Base-by-base conservation (phyloP, 768 basidiomycete genomes). In the Agrocybe praecox region DNA sequence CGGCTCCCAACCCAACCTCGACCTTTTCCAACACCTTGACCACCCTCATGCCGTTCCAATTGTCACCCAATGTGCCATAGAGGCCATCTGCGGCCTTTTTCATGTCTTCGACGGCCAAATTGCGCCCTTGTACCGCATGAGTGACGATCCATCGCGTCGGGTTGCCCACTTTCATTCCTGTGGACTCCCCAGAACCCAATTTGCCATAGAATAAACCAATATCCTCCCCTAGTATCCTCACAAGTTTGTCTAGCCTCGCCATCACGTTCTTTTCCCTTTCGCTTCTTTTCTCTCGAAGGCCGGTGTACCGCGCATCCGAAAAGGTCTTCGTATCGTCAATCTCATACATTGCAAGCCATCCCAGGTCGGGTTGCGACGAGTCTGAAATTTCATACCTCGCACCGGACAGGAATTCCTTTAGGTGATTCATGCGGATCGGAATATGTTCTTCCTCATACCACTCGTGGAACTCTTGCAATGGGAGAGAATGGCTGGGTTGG, bases 401-500 rank as follows among this genome's bases (percentile, higher is more conserved):
- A 0, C 78, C 80, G 6, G 79, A 78, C 40, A 80, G 72, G 68
- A 83, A 82, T 9, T 76, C 73, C 7, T 68, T 64, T 6, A 82
- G 68, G 53, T 75, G 69, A 57, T 83, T 72, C 52, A 83, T 65
- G 11, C 82, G 77, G 1, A 82, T 67, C 0, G 81, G 81, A 33
- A 84, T 75, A 60, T 83, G 82, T 67, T 84, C 82, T 53, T 80
- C 79, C 61, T 82, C 74, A 67, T 84, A 84, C 82, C 82, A 84
- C 55, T 79, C 80, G 60, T 83, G 80, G 48, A 80, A 84, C 53
- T 84, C 80, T 1, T 78, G 72, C 10, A 80, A 60, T 2, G 77
- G 50, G 11, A 81, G 76, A 33, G 70, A 65, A 5, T 62, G 46
- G 4, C 78, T 80, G 7, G 80, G 78, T 46, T 81, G 78, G 17